Conservation (phyloP, 1,284 basidiomycete genomes). For the Ceratobasidium sp. region DNA sequence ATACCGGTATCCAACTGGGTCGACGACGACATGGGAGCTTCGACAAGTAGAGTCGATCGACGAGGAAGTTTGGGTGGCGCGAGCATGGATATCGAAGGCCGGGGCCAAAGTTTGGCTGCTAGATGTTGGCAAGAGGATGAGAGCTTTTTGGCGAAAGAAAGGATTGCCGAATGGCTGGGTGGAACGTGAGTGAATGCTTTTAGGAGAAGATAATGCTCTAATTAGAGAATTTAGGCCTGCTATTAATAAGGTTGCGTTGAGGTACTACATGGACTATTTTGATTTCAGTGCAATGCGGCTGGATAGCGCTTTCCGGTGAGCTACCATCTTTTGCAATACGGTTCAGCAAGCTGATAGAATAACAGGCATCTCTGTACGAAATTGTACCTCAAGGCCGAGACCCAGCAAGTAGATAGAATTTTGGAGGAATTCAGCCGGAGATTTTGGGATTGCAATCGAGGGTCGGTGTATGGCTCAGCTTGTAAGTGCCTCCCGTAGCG, state of each 20-base stretch:
- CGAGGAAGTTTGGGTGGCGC: slow-evolving; percentile 5
- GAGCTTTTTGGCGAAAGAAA: slow-evolving; percentile 82
- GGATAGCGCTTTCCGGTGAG: slow-evolving; percentile 88
- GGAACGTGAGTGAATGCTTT: slow-evolving; percentile 69
- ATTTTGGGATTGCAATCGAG: slow-evolving; percentile 91
- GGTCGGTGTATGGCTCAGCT: slow-evolving; percentile 77
- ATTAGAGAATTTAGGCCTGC: slow-evolving; percentile 58
- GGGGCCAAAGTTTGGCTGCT: slow-evolving; percentile 75
- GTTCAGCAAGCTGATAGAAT: background rate
- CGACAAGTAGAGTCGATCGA: background rate
- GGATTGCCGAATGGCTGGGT: slow-evolving; percentile 96
- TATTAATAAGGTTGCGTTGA: slow-evolving; percentile 78
- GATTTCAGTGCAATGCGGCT: slow-evolving; percentile 85
- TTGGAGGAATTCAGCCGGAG: slow-evolving; percentile 88
- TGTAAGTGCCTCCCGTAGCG: slow-evolving; percentile 59
- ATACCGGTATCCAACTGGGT: background rate
- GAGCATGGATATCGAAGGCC: slow-evolving; percentile 56
- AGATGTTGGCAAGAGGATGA: slow-evolving; percentile 90
- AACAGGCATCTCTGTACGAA: slow-evolving; percentile 84
- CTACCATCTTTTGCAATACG: slow-evolving; percentile 52
- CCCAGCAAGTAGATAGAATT: slow-evolving; percentile 97
- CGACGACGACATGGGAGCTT: background rate
- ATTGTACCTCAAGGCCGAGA: slow-evolving; percentile 93
- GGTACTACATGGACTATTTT: slow-evolving; percentile 86
- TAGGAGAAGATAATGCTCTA: background rate